A percentile compares a stretch with the other conserved stretches of the same genome.
Conservation (phyloP, 192 early-diverging fungal genomes). For the Linderina pennispora region DNA sequence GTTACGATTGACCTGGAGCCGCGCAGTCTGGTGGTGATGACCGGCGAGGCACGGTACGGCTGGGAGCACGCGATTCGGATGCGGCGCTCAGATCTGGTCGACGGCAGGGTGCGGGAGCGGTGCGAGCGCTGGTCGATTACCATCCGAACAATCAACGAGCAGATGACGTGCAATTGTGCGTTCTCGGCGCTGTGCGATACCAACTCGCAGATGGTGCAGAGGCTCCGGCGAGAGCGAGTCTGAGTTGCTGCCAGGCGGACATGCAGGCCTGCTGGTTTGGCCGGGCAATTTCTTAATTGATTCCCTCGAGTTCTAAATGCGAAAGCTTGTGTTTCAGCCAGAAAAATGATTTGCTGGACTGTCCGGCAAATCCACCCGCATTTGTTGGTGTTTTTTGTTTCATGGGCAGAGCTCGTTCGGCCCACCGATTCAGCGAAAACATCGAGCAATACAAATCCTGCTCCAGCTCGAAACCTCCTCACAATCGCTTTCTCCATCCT, state of each 20-base stretch:
- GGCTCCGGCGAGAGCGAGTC: slow-evolving; percentile 4
- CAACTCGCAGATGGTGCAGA: slow-evolving; percentile 4
- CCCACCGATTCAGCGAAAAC: too few species aligned
- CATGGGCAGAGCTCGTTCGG: too few species aligned
- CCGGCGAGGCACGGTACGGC: slow-evolving; percentile 38
- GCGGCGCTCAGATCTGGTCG: slow-evolving; percentile 38
- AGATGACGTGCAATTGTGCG: slow-evolving; percentile 8
- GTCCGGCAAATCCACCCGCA: too few species aligned
- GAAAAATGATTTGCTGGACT: too few species aligned
- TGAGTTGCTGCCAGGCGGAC: too few species aligned
- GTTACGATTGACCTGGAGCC: slow-evolving; percentile 34
- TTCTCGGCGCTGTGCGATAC: slow-evolving; percentile 19
- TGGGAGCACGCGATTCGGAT: slow-evolving; percentile 51
- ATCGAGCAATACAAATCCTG: too few species aligned
- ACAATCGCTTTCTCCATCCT: too few species aligned
- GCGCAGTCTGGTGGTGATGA: slow-evolving; percentile 44
- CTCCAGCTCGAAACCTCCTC: too few species aligned
- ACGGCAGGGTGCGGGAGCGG: slow-evolving; percentile 15
- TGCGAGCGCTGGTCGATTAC: slow-evolving; percentile 28
- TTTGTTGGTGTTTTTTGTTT: too few species aligned
- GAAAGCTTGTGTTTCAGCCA: too few species aligned
- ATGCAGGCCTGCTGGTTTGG: not conserved
- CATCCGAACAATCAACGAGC: slow-evolving; percentile 12
- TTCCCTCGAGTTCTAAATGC: too few species aligned
- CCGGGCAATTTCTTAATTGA: not conserved